Conservation (phyloP, 768 basidiomycete species). For the Pleurotus platypus region DNA sequence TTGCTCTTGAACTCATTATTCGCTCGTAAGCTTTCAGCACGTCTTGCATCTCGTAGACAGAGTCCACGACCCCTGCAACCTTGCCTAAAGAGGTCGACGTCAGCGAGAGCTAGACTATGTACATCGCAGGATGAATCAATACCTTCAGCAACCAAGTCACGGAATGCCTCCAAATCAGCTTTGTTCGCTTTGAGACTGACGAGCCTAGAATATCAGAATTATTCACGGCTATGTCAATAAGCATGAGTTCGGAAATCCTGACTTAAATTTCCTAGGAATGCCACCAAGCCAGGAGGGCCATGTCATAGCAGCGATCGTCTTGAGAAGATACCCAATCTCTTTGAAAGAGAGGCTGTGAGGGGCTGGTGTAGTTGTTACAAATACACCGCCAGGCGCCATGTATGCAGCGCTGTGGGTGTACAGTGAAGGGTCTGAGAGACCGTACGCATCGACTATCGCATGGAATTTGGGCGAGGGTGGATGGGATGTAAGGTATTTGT, state of each 20-base stretch:
- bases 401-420: conserved; percentile 51
- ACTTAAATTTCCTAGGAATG: conserved; percentile 43
- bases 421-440: conserved; percentile 41
- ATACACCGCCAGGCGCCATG: conserved; percentile 49
- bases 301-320: conserved; percentile 28
- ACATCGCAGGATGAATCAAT: neutral
- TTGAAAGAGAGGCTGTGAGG: conserved; percentile 26
- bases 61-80: conserved; percentile 57
- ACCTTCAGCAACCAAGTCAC: conserved; percentile 41
- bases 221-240: neutral
- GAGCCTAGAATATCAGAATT: conserved; percentile 22
- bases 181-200: conserved; percentile 26
- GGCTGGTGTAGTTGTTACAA: conserved; percentile 49
- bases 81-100: neutral
- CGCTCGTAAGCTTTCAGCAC: conserved; percentile 59
- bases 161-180: conserved; percentile 32
- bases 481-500: conserved; percentile 38
- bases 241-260: conserved; percentile 13
- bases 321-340: conserved; percentile 28
- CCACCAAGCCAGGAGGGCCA: conserved; percentile 55
- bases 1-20: conserved; percentile 50
- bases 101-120: conserved; percentile 29
- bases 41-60: conserved; percentile 53
- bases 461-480: conserved; percentile 51
- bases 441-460: conserved; percentile 59